Conservation (phyloP, 169 alveolate species). For the Plasmodium knowlesi region DNA sequence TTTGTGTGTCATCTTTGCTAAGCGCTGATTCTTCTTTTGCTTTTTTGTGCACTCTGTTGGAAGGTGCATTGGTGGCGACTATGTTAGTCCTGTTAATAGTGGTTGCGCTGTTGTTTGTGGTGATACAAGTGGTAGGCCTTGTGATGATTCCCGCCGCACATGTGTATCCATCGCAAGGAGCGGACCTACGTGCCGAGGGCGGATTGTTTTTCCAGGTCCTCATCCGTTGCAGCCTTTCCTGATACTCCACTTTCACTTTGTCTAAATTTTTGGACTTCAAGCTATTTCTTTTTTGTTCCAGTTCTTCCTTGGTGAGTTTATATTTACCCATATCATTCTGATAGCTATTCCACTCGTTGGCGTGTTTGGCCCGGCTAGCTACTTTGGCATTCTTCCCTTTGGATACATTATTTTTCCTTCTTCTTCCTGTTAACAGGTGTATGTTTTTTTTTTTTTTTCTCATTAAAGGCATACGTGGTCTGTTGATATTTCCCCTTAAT, state of each 20-base stretch:
- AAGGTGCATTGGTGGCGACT: too few relatives aligned
- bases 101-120: background rate
- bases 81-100: too few relatives aligned
- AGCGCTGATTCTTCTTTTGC: background rate
- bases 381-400: background rate
- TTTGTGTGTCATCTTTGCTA: background rate
- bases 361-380: constrained; percentile 18
- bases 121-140: background rate
- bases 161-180: background rate
- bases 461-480: constrained; percentile 59
- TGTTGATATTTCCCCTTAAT: constrained; percentile 30
- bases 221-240: constrained; percentile 40
- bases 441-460: constrained; percentile 23
- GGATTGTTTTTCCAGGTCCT: constrained; percentile 7
- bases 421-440: background rate
- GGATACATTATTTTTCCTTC: background rate
- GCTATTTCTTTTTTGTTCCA: constrained; percentile 60
- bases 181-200: background rate
- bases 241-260: constrained; percentile 42
- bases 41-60: background rate
- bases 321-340: constrained; percentile 60
- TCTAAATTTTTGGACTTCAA: constrained; percentile 57
- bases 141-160: background rate
- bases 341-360: constrained; percentile 63
- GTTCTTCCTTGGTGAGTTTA: constrained; percentile 57